Evolutionary conservation across 345 rosid species (phyloP).

Genomic region (Eucalyptus sp.): DNA sequence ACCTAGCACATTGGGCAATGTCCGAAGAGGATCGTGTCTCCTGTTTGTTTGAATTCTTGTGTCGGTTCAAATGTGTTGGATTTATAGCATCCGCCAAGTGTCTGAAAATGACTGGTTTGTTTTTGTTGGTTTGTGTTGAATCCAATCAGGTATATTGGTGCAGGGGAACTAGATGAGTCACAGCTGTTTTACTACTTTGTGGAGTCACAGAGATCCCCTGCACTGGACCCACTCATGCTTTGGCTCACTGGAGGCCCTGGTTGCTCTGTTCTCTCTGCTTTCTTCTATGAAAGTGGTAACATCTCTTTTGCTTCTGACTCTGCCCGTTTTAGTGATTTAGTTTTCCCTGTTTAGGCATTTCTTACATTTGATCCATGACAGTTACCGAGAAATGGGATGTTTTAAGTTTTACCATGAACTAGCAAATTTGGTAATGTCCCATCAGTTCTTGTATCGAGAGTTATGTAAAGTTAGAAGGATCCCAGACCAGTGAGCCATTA

Average conservation of each 20-base stretch:
- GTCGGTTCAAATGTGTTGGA: background rate
- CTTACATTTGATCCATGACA: background rate
- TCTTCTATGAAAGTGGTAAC: slow-evolving; percentile 16
- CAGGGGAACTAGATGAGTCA: background rate
- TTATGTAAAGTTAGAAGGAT: background rate
- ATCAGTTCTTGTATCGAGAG: background rate
- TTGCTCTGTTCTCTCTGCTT: slow-evolving; percentile 24
- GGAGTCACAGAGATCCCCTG: slow-evolving; percentile 11
- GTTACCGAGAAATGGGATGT: background rate
- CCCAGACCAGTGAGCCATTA: background rate
- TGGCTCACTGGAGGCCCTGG: slow-evolving; percentile 36
- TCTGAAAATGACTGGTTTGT: background rate
- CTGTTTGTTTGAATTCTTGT: background rate
- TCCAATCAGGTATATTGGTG: slow-evolving; percentile 4
- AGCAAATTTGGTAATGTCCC: background rate
- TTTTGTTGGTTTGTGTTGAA: background rate
- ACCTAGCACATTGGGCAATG: background rate
- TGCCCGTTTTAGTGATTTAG: background rate
- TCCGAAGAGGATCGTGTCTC: background rate
- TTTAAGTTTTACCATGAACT: background rate
- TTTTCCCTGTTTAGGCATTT: background rate
- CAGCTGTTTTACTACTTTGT: slow-evolving; percentile 26
- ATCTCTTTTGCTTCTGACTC: background rate
- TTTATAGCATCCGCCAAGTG: background rate
- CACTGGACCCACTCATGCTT: slow-evolving; percentile 13